These are phyloP conservation scores for Hymenoscyphus occultus DNA, from an alignment of 2,329 filamentous ascomycete species.

Conservation along the genomic window DNA sequence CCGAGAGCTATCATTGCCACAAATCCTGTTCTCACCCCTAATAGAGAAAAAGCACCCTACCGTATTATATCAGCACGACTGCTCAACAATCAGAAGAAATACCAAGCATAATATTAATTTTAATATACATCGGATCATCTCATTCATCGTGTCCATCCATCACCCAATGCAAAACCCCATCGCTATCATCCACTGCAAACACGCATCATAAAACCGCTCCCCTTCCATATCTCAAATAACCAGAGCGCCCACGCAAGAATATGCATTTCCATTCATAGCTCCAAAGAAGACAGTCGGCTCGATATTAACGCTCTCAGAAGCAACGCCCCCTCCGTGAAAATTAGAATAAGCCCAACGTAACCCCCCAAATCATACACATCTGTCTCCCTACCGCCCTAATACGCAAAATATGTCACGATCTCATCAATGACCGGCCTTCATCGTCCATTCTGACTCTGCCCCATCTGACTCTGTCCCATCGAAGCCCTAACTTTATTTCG, in stretches of 20 bases:
- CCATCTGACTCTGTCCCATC: slow-evolving; percentile 14
- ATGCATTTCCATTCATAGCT: neutral
- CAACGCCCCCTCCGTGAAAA: neutral
- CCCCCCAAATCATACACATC: neutral
- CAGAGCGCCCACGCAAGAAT: neutral
- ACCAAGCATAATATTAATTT: no score
- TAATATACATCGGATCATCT: no score
- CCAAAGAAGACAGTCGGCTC: neutral
- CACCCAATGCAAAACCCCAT: no score
- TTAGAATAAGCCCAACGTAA: neutral
- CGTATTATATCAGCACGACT: no score
- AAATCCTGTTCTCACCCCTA: no score
- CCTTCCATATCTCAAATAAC: neutral
- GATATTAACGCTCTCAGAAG: neutral
- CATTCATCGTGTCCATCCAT: no score
- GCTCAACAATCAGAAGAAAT: no score
- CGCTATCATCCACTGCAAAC: no score
- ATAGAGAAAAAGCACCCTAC: no score
- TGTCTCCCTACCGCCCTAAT: neutral
- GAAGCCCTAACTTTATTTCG: slow-evolving; percentile 27
- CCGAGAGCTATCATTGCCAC: no score
- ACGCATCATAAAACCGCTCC: neutral
- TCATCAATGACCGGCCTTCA: neutral
- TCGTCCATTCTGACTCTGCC: neutral
- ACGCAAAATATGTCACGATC: neutral